Percentiles rank a stretch among this genome's conserved stretches.
These are phyloP conservation scores for Phytophthora rubi DNA, from an alignment of 352 stramenopile genomes.

Conservation along the genomic window DNA sequence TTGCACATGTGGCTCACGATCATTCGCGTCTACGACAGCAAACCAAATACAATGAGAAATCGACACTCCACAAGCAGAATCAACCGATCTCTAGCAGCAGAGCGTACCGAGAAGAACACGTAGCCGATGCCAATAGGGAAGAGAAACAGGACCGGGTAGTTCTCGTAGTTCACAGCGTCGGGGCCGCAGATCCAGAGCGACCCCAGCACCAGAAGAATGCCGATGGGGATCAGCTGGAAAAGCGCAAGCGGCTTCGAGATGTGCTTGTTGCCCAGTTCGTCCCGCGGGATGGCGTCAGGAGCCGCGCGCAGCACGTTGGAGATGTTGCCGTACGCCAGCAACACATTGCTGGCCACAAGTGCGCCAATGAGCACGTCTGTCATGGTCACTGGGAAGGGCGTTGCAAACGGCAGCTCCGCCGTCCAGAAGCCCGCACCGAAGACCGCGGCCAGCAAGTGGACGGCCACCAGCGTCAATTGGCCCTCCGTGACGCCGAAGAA, in stretches of 20 bases:
- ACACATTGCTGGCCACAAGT: slow-evolving; percentile 77
- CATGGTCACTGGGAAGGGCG: slow-evolving; percentile 38
- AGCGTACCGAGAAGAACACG: slow-evolving; percentile 82
- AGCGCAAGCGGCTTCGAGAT: slow-evolving; percentile 82
- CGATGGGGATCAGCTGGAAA: slow-evolving; percentile 76
- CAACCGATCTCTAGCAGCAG: neutral
- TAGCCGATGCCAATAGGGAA: slow-evolving; percentile 83
- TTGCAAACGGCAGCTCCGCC: slow-evolving; percentile 36
- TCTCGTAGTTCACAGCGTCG: slow-evolving; percentile 64
- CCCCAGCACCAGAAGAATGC: slow-evolving; percentile 60
- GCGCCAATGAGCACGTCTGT: slow-evolving; percentile 62
- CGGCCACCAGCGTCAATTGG: slow-evolving; percentile 76
- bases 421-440: slow-evolving; percentile 71
- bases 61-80: neutral
- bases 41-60: slow-evolving; percentile 8
- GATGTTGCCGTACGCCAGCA: slow-evolving; percentile 80
- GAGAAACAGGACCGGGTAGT: slow-evolving; percentile 81
- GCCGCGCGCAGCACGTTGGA: slow-evolving; percentile 69
- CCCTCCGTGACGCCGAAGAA: slow-evolving; percentile 87
- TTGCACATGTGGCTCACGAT: slow-evolving; percentile 93
- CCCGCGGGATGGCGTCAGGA: slow-evolving; percentile 56
- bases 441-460: slow-evolving; percentile 63
- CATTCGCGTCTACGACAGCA: slow-evolving; percentile 78
- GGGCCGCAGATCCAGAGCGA: slow-evolving; percentile 79
- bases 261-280: slow-evolving; percentile 87